phyloP scores from a whole-genome alignment of 306 rosid genomes.

The Sechiopsis laciniata region DNA sequence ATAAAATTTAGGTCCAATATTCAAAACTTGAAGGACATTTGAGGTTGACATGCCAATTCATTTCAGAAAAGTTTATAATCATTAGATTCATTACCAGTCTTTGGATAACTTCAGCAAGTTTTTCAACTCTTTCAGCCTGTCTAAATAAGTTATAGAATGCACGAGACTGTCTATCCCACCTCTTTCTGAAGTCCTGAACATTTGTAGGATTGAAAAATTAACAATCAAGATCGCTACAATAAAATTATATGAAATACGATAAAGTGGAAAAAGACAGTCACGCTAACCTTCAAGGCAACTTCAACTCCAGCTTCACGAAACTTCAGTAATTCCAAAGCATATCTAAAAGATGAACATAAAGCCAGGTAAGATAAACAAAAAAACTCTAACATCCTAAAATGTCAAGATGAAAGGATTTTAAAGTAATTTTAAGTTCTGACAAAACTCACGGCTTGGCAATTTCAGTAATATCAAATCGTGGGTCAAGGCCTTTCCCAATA shows the following conservation, averaged over 20 bases:
- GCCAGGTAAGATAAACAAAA: slow-evolving; percentile 27
- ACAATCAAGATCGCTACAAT: slow-evolving; percentile 25
- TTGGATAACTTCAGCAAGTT: slow-evolving; percentile 77
- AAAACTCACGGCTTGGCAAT: slow-evolving; percentile 94
- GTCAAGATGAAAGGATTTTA: slow-evolving; percentile 7
- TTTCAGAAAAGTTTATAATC: slow-evolving; percentile 3
- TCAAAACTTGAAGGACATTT: slow-evolving; percentile 22
- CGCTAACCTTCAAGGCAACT: slow-evolving; percentile 70
- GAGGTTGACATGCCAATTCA: slow-evolving; percentile 23
- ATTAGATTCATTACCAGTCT: slow-evolving; percentile 44
- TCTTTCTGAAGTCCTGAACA: slow-evolving; percentile 68
- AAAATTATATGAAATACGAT: slow-evolving; percentile 23
- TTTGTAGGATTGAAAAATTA: slow-evolving; percentile 28
- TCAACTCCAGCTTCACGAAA: slow-evolving; percentile 98
- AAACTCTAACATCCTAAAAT: slow-evolving; percentile 17
- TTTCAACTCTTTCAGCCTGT: slow-evolving; percentile 95
- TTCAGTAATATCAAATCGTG: slow-evolving; percentile 97
- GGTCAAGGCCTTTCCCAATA: slow-evolving; percentile 98
- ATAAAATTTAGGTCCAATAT: slow-evolving; percentile 18
- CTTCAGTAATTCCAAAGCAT: slow-evolving; percentile 85
- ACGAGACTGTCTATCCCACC: slow-evolving; percentile 84
- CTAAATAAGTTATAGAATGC: slow-evolving; percentile 93
- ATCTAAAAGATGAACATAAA: slow-evolving; percentile 44
- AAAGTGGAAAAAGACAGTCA: slow-evolving; percentile 18
- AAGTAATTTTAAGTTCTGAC: neutral